phyloP scores from a whole-genome alignment of 2,329 filamentous ascomycete genomes.

The Colletotrichum melonis region DNA sequence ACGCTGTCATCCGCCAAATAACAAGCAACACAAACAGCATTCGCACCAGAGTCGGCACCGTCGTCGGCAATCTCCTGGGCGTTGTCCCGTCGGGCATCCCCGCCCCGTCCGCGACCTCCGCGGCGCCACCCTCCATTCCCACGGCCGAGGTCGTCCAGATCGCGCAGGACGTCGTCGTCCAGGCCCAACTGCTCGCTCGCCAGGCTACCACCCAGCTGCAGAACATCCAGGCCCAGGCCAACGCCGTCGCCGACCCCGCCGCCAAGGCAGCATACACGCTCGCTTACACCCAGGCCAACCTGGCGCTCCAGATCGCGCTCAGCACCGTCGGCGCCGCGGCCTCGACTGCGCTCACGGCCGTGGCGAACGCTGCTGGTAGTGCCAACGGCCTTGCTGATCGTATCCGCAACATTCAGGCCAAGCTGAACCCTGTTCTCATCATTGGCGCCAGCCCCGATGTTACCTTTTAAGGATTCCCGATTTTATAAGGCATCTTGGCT shows the following conservation, averaged over 20 bases:
- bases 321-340: neutral
- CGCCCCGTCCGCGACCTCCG: neutral
- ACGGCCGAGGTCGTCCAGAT: neutral
- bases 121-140: neutral
- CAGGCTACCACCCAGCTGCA: neutral
- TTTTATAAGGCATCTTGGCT: neutral
- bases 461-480: neutral
- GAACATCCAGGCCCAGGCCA: neutral
- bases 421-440: neutral
- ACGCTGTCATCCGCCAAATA: conserved; percentile 3
- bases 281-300: neutral
- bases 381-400: neutral
- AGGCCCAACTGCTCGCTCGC: neutral
- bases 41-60: neutral
- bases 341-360: neutral
- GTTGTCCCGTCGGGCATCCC: neutral
- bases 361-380: neutral
- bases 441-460: neutral
- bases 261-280: neutral
- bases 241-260: neutral
- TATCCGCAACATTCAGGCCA: neutral
- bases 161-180: neutral
- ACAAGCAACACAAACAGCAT: neutral
- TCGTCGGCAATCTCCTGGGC: neutral
- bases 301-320: neutral